A percentile compares a stretch with the other conserved stretches of the same genome.
phyloP scores from a whole-genome alignment of 345 rosid species.

The Hibiscus tridactylites region DNA sequence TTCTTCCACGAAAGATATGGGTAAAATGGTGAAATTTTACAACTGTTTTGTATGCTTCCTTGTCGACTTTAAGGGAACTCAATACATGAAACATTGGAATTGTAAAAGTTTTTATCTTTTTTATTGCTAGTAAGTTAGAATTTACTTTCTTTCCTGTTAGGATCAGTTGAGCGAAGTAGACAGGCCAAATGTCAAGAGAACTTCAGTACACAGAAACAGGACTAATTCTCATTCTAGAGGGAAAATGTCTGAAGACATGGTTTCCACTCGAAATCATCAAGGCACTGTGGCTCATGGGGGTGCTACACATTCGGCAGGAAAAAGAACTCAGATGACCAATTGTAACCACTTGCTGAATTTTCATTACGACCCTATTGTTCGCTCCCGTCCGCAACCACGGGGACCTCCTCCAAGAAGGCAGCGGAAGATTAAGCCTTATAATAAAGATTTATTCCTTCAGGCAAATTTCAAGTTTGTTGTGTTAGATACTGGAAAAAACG shows the following conservation, averaged over 20 bases:
- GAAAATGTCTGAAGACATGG: conserved; percentile 29
- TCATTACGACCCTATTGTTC: conserved; percentile 76
- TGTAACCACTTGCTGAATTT: conserved; percentile 90
- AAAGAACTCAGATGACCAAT: conserved; percentile 55
- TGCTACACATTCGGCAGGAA: conserved; percentile 43
- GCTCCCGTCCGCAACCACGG: conserved; percentile 47
- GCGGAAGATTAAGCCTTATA: conserved; percentile 66
- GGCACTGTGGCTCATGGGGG: conserved; percentile 37
- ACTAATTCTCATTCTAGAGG: conserved; percentile 35
- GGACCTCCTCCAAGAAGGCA: conserved; percentile 49
- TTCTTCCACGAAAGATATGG: not conserved
- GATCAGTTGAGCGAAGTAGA: conserved; percentile 54
- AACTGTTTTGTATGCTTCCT: not conserved
- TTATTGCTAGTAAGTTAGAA: not conserved
- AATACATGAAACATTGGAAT: not conserved
- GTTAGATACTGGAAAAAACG: conserved; percentile 59
- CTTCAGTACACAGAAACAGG: conserved; percentile 27
- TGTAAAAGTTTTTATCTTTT: not conserved
- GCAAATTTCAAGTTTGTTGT: conserved; percentile 95
- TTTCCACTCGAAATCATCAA: conserved; percentile 32
- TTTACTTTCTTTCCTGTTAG: not conserved
- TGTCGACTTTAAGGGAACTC: not conserved
- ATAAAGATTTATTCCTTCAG: conserved; percentile 85
- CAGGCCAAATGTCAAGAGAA: conserved; percentile 23
- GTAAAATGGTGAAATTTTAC: not conserved